Conservation (phyloP, 768 basidiomycete genomes). For the Macrolepiota dolichaula region DNA sequence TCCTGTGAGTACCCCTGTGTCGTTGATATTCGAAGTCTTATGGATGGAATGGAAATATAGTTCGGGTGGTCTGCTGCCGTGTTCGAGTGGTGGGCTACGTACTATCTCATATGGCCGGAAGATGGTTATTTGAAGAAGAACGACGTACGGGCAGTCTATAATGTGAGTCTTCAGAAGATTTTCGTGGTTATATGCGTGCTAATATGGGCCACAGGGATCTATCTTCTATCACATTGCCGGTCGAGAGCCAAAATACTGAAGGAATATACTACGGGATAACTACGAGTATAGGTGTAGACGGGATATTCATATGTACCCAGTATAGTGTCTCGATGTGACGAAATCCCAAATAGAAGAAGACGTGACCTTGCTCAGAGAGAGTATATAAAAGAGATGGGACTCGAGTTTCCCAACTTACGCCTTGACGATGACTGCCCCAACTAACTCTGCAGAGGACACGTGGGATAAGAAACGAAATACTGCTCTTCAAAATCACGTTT, state of each 20-base stretch:
- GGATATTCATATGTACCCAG: not conserved
- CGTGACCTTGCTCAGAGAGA: too few species aligned
- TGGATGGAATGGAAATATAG: constrained; percentile 17
- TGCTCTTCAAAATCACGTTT: not conserved
- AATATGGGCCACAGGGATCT: constrained; percentile 21
- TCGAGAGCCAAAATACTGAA: constrained; percentile 4
- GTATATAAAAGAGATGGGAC: not conserved
- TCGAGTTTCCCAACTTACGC: not conserved
- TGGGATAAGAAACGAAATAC: not conserved
- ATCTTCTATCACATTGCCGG: constrained; percentile 33
- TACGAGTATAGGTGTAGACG: not conserved
- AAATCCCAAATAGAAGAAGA: not conserved
- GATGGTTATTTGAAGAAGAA: constrained; percentile 35
- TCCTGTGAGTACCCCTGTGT: constrained; percentile 23
- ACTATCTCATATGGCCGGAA: constrained; percentile 32
- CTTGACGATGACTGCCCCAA: too few species aligned
- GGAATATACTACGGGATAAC: not conserved
- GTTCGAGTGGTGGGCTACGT: constrained; percentile 40
- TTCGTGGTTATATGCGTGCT: not conserved
- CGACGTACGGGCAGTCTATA: constrained; percentile 36
- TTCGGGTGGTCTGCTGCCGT: constrained; percentile 39
- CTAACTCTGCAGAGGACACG: not conserved
- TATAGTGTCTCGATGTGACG: not conserved
- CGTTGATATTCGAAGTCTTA: not conserved
- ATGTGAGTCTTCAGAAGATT: constrained; percentile 24